Evolutionary conservation across 257 asterid species (phyloP).

Genomic region (Penstemon newberryi): DNA sequence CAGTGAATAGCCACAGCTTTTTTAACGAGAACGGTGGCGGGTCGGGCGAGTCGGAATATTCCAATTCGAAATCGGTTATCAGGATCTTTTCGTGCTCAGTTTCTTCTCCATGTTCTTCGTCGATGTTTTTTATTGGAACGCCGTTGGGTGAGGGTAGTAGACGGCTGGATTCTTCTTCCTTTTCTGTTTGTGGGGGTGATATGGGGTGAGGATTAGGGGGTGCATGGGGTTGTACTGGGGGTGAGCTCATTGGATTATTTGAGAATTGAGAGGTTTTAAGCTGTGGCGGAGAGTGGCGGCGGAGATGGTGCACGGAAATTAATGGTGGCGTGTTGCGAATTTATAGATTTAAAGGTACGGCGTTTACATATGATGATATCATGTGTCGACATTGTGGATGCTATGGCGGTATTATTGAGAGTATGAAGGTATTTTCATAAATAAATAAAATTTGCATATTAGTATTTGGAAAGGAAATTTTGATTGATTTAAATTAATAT

Average conservation of each 20-base stretch:
- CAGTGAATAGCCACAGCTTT: slow-evolving; percentile 85
- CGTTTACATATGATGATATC: slow-evolving; percentile 8
- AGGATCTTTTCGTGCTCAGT: slow-evolving; percentile 62
- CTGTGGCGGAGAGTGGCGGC: slow-evolving; percentile 22
- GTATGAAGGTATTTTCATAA: too few relatives aligned
- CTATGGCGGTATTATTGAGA: not conserved
- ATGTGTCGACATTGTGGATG: not conserved
- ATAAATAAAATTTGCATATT: too few relatives aligned
- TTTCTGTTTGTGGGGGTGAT: slow-evolving; percentile 20
- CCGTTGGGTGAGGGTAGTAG: slow-evolving; percentile 42
- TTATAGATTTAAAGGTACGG: slow-evolving; percentile 36
- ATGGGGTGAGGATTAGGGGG: slow-evolving; percentile 22
- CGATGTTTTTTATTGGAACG: slow-evolving; percentile 28
- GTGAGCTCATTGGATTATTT: slow-evolving; percentile 50
- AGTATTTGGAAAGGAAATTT: too few relatives aligned
- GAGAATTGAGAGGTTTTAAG: slow-evolving; percentile 18
- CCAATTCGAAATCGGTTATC: slow-evolving; percentile 53
- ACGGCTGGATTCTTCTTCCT: slow-evolving; percentile 56
- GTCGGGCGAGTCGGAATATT: slow-evolving; percentile 35
- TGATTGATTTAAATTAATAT: too few relatives aligned
- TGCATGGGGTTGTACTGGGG: slow-evolving; percentile 37
- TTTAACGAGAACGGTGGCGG: slow-evolving; percentile 75
- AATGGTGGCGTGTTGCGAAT: slow-evolving; percentile 27
- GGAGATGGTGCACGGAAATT: not conserved
- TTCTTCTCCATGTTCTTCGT: slow-evolving; percentile 51